These are phyloP conservation scores for Boletus putidus DNA, from an alignment of 1,284 basidiomycete species.

Conservation along the genomic window DNA sequence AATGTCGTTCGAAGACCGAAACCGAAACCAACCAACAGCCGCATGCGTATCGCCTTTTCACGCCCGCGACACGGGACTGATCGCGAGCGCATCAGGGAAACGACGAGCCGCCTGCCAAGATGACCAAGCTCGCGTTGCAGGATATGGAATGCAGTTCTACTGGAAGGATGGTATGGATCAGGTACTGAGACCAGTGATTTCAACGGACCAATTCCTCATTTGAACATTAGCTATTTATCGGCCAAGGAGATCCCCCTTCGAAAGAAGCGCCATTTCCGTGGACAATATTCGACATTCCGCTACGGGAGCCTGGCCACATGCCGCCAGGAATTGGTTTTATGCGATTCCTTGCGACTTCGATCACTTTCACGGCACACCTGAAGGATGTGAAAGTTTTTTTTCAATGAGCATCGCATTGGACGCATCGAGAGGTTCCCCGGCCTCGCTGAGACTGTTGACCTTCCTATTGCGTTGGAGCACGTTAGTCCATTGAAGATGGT, in stretches of 20 bases:
- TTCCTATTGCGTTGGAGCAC: conserved; percentile 43
- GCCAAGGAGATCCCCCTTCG: conserved; percentile 67
- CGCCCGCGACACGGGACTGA: neutral
- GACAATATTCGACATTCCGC: conserved; percentile 90
- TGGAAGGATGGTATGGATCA: conserved; percentile 95
- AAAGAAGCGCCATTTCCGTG: conserved; percentile 53
- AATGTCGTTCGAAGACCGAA: conserved; percentile 82
- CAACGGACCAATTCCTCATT: neutral
- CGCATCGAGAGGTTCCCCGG: conserved; percentile 72
- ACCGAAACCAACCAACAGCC: conserved; percentile 54
- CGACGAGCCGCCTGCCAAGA: conserved; percentile 80
- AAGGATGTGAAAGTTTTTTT: conserved; percentile 77
- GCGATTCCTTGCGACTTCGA: conserved; percentile 89
- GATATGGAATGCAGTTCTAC: conserved; percentile 95
- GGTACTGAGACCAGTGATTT: too few relatives aligned
- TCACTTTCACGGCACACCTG: conserved; percentile 93
- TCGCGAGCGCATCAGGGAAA: conserved; percentile 40
- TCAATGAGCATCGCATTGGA: conserved; percentile 77
- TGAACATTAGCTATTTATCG: conserved; percentile 71
- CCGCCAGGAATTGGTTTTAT: conserved; percentile 86
- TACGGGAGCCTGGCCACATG: conserved; percentile 82
- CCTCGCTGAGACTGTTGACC: conserved; percentile 52
- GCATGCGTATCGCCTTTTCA: conserved; percentile 52
- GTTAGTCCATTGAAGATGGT: too few relatives aligned
- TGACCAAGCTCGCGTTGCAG: conserved; percentile 80